phyloP scores from a whole-genome alignment of 2,329 filamentous ascomycete species.

The Scleromitrula shiraiana region DNA sequence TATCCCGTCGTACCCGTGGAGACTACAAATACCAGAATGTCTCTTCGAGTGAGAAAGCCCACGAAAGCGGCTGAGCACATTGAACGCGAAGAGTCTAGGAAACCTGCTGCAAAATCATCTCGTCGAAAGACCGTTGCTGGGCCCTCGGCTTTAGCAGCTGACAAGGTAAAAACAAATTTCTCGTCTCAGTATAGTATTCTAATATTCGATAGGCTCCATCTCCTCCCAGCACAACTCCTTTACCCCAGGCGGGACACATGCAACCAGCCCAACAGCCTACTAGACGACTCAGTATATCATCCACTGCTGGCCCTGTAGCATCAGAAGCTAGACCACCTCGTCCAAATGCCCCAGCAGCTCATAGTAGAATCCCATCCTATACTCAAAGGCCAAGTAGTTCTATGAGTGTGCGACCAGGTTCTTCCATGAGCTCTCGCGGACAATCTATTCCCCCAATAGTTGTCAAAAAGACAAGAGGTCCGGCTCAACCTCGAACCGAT shows the following conservation, averaged over 20 bases:
- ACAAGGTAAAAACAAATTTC: conserved; percentile 32
- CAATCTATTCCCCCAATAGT: conserved; percentile 34
- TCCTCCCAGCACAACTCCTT: conserved; percentile 20
- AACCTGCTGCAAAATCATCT: conserved; percentile 30
- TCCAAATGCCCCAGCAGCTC: conserved; percentile 14
- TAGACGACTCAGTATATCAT: conserved; percentile 38
- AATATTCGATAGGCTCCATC: background rate
- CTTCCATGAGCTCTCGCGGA: conserved; percentile 36
- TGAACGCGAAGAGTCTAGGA: conserved; percentile 41
- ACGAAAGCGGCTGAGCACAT: conserved; percentile 46
- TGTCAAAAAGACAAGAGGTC: conserved; percentile 53
- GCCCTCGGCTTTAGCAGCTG: conserved; percentile 37
- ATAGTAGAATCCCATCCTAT: conserved; percentile 24
- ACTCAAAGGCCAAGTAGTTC: conserved; percentile 34
- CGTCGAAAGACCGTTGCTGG: conserved; percentile 57
- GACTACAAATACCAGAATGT: conserved; percentile 51
- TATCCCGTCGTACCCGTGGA: conserved; percentile 27
- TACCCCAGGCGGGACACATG: conserved; percentile 23
- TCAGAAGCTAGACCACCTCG: conserved; percentile 18
- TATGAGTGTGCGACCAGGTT: conserved; percentile 35
- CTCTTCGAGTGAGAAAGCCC: conserved; percentile 63
- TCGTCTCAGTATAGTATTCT: background rate
- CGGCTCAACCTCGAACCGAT: conserved; percentile 35
- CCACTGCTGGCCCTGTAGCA: conserved; percentile 31
- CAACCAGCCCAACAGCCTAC: conserved; percentile 24